Percentiles rank a stretch among this genome's conserved stretches.
phyloP scores from a whole-genome alignment of 2,329 filamentous ascomycete genomes.

The Alternaria infectoria region DNA sequence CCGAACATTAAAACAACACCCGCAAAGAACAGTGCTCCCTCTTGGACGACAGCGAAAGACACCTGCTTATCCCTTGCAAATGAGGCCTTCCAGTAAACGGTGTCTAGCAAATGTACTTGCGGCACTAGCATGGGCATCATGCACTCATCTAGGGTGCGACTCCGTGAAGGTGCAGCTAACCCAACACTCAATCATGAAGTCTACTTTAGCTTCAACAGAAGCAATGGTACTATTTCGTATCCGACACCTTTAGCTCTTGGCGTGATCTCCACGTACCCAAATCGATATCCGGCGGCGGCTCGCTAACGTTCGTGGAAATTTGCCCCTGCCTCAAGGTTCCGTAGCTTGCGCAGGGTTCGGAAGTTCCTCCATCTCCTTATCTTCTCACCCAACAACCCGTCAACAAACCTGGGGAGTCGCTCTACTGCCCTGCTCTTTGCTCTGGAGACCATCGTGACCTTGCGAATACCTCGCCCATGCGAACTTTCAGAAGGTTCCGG shows the following conservation, averaged over 20 bases:
- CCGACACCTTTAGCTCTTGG: neutral
- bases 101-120: neutral
- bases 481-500: neutral
- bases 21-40: too few relatives aligned
- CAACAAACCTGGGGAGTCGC: neutral
- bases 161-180: neutral
- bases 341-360: neutral
- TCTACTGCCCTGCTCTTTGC: neutral
- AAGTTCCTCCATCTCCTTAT: neutral
- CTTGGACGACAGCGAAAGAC: neutral
- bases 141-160: neutral
- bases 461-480: neutral
- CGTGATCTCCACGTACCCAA: neutral
- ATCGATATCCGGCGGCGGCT: neutral
- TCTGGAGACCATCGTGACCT: neutral
- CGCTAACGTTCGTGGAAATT: neutral
- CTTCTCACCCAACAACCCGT: neutral
- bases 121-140: neutral
- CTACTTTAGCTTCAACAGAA: neutral
- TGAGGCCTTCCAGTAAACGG: neutral
- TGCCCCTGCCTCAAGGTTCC: neutral
- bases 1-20: neutral
- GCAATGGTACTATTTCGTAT: neutral
- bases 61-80: too few relatives aligned
- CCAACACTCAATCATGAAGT: neutral